Conservation (phyloP, 371 early-diverging fungal species). For the Actinomucor elegans region DNA sequence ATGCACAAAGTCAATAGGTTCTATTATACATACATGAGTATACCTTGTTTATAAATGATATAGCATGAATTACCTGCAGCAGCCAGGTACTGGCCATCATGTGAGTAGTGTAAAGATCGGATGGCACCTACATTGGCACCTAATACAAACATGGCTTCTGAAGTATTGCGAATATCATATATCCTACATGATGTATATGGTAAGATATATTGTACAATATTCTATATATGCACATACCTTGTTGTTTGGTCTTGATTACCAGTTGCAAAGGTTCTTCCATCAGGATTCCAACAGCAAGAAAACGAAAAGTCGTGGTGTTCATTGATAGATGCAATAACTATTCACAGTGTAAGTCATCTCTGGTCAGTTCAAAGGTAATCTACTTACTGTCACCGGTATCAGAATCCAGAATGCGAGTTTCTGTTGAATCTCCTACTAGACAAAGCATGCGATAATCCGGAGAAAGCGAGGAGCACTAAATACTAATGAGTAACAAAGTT, state of each 20-base stretch:
- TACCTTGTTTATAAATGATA: too few relatives aligned
- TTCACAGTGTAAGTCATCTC: too few relatives aligned
- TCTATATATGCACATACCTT: conserved; percentile 17
- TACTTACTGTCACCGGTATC: conserved; percentile 50
- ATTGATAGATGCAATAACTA: conserved; percentile 21
- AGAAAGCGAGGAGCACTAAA: conserved; percentile 67
- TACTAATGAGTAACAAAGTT: not conserved
- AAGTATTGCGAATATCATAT: conserved; percentile 74
- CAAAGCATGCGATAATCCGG: conserved; percentile 67
- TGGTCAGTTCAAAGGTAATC: too few relatives aligned
- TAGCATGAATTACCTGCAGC: conserved; percentile 56
- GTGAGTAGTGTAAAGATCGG: conserved; percentile 71
- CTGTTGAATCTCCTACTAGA: conserved; percentile 73
- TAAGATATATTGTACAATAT: too few relatives aligned
- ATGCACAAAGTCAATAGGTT: conserved; percentile 80
- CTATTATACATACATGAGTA: too few relatives aligned
- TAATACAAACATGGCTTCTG: conserved; percentile 59
- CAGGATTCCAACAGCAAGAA: conserved; percentile 81
- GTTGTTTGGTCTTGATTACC: conserved; percentile 78
- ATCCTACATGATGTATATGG: conserved; percentile 43
- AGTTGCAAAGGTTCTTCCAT: conserved; percentile 71
- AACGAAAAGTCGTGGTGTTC: conserved; percentile 74
- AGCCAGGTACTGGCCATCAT: conserved; percentile 68
- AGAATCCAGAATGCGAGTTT: conserved; percentile 59
- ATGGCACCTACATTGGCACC: conserved; percentile 73